Conservation (phyloP, 139 green algal species). For the Tetradesmus obliquus region DNA sequence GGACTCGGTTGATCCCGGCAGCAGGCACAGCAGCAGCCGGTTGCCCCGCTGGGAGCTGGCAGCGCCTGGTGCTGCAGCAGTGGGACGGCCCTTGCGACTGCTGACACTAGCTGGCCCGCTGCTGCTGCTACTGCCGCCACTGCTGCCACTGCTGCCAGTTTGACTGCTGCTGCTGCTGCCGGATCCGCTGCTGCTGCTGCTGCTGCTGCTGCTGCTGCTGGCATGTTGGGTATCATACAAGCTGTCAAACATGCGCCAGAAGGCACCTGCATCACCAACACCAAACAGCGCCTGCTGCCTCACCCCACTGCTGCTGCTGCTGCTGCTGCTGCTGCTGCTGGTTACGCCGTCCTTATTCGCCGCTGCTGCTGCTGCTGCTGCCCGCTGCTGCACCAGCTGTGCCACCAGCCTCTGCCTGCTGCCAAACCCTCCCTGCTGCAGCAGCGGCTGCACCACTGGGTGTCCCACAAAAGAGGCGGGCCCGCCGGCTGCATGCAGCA, state of each 20-base stretch:
- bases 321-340: not conserved
- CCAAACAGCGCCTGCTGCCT: not conserved
- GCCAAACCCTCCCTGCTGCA: slow-evolving; percentile 3
- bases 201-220: slow-evolving; percentile 1
- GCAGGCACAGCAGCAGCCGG: slow-evolving; percentile 10
- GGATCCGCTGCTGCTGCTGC: not conserved
- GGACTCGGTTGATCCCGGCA: slow-evolving; percentile 9
- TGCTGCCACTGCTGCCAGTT: not conserved
- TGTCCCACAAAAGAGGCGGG: slow-evolving; percentile 32
- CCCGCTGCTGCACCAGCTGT: slow-evolving; percentile 6
- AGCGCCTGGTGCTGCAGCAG: not conserved
- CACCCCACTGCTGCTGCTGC: not conserved
- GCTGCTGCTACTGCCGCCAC: slow-evolving; percentile 2
- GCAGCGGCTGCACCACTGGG: not conserved
- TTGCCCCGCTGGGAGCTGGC: too few relatives aligned
- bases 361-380: not conserved
- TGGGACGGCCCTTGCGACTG: not conserved
- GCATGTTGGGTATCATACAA: not conserved
- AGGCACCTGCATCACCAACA: not conserved
- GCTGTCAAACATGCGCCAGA: slow-evolving; percentile 15
- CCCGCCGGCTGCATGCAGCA: not conserved
- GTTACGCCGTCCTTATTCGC: not conserved
- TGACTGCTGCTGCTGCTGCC: not conserved
- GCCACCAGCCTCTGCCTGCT: not conserved
- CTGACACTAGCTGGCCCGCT: not conserved